A percentile compares a stretch with the other conserved stretches of the same genome.
phyloP scores from a whole-genome alignment of 2,329 filamentous ascomycete genomes.

The Mycosphaerella arachidis region DNA sequence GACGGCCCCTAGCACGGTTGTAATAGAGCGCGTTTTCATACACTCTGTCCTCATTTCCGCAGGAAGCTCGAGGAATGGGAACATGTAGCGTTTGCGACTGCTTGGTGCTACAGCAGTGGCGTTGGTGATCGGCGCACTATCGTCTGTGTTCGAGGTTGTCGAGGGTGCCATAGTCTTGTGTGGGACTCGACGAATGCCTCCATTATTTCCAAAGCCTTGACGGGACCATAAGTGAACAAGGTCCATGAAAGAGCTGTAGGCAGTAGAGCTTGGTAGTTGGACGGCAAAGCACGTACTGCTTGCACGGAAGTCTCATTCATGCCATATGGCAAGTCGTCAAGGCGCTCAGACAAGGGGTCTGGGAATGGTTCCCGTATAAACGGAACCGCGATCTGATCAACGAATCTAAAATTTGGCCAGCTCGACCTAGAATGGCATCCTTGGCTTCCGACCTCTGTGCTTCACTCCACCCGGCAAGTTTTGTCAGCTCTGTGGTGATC shows the following conservation, averaged over 20 bases:
- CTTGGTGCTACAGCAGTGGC: background rate
- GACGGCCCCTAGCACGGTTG: background rate
- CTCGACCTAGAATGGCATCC: background rate
- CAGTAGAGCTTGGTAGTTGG: constrained; percentile 13
- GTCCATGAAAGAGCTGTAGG: constrained; percentile 11
- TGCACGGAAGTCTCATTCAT: background rate
- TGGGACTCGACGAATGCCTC: no score
- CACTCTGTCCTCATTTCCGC: background rate
- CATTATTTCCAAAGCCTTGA: constrained; percentile 9
- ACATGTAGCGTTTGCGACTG: background rate
- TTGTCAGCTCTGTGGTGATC: background rate
- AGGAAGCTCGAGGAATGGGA: background rate
- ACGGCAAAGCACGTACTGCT: background rate
- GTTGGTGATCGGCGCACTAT: background rate
- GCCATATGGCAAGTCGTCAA: background rate
- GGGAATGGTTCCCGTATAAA: background rate
- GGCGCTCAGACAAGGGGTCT: background rate
- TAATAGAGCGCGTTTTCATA: background rate
- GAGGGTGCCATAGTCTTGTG: no score
- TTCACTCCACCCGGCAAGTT: background rate
- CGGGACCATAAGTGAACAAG: constrained; percentile 3
- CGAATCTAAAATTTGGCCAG: background rate
- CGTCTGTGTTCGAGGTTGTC: constrained; percentile 7
- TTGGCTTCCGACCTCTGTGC: background rate
- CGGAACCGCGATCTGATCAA: background rate